Evolutionary conservation across 2,329 filamentous ascomycete genomes (phyloP).

Genomic region (Pyrenophora teres): DNA sequence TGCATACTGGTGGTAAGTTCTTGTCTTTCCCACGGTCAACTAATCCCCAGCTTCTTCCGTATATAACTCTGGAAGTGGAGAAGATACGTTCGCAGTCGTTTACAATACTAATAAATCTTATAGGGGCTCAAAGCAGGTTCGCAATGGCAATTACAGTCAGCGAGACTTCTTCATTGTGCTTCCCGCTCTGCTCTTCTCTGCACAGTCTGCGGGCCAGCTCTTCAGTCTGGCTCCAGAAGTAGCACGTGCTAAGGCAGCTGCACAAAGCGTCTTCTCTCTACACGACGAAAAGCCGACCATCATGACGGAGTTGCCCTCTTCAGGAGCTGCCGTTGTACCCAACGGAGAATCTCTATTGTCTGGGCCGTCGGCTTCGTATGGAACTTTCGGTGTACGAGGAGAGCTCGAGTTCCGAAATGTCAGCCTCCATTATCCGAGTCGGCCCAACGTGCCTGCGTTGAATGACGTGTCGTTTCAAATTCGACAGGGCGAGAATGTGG

Average conservation of each 20-base stretch:
- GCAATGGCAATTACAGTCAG: slow-evolving; percentile 49
- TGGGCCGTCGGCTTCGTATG: slow-evolving; percentile 23
- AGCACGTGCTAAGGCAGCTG: slow-evolving; percentile 51
- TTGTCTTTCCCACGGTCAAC: neutral
- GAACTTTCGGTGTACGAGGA: slow-evolving; percentile 27
- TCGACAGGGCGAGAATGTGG: slow-evolving; percentile 44
- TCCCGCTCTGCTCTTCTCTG: slow-evolving; percentile 53
- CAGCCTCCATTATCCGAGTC: slow-evolving; percentile 39
- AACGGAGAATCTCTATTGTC: slow-evolving; percentile 17
- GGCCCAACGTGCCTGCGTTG: slow-evolving; percentile 40
- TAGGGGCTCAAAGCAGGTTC: slow-evolving; percentile 50
- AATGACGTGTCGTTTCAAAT: slow-evolving; percentile 49
- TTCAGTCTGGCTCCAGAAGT: slow-evolving; percentile 55
- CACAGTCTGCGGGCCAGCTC: slow-evolving; percentile 53
- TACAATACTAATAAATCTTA: neutral
- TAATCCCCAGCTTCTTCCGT: no score
- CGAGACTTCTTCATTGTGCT: slow-evolving; percentile 54
- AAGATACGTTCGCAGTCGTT: no score
- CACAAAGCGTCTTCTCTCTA: slow-evolving; percentile 51
- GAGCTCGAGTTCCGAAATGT: slow-evolving; percentile 43
- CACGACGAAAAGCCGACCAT: slow-evolving; percentile 50
- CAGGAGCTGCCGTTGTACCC: neutral
- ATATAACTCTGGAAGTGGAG: no score
- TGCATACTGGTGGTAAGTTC: slow-evolving; percentile 54
- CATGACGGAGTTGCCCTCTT: slow-evolving; percentile 22